Conservation (phyloP, 148 eudicot genomes). For the Fallopia convolvulus region DNA sequence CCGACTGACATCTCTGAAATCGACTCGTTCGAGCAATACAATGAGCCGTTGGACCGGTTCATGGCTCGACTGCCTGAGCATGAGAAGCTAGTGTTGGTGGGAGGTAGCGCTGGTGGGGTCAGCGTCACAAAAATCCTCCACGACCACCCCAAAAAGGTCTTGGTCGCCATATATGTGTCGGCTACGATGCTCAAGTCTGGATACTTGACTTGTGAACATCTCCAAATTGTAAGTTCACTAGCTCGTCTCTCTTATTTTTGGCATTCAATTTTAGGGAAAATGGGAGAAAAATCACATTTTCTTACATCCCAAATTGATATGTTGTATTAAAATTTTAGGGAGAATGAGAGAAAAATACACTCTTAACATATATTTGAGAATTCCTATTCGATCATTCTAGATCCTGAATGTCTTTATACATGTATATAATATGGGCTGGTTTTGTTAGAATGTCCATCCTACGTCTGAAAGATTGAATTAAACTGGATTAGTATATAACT, state of each 20-base stretch:
- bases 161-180: constrained; percentile 15
- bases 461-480: no score
- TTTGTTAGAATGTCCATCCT: no score
- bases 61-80: neutral
- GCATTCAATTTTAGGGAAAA: no score
- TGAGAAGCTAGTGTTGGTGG: constrained; percentile 21
- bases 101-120: constrained; percentile 21
- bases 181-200: constrained; percentile 26
- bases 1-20: neutral
- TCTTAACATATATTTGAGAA: no score
- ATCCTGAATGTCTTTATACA: no score
- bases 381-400: no score
- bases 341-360: no score
- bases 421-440: no score
- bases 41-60: constrained; percentile 13
- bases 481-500: no score
- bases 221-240: constrained; percentile 3
- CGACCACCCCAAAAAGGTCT: constrained; percentile 11
- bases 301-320: no score
- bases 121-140: constrained; percentile 15
- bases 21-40: constrained; percentile 16
- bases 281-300: no score
- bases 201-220: constrained; percentile 10
- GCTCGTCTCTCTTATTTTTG: neutral
- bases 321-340: no score